Base-by-base conservation (phyloP, 1,284 basidiomycete species). In the Coriolopsis trogii region DNA sequence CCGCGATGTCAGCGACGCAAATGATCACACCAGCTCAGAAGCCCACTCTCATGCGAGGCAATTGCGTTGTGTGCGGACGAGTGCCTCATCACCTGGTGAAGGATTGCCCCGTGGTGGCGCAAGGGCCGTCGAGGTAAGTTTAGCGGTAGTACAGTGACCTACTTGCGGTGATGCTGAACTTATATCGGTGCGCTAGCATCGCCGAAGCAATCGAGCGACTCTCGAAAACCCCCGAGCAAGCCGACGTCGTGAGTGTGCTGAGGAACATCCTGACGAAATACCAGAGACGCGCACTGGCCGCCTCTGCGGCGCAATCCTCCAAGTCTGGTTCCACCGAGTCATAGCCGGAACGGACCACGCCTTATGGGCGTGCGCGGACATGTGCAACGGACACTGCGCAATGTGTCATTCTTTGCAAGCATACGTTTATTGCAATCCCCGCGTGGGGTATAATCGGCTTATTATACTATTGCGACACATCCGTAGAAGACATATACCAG, bases 111-210 rank as follows among this genome's bases (percentile, higher is more conserved):
- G 59, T 76, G 23, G 73, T 83, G 4, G 57, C 56, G 8, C 66
- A 70, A 53, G 84, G 84, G 7, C 70, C 77, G 2, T 66, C 70
- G 50, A 82, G 79, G 85, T 86, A 56, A 38, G 68, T 21, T 12
- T 24, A 23, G 20, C 29, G 18, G 41, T 31, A 13, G 30, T 33
- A 10, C 10, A 23, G 1, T 49, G 43, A 36, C 25, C 26, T 4
- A 12, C 26, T 15, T 28, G 34, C 21, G 28, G 37, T 38, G 6
- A 50, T 33, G 23, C 38, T 52, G 6, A 52, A n/a, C 15, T 38
- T 37, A 29, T 20, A 18, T 9, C 28, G 24, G 7, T 30, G 28
- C 26, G 20, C 25, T 29, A 59, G 57, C 36, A 48, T 56, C 21
- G 37, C 38, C 41, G 53, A 53, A 42, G 53, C 57, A 33, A 83